Evolutionary conservation across 2,329 filamentous ascomycete species (phyloP).

Genomic region (Cadophora sp.): DNA sequence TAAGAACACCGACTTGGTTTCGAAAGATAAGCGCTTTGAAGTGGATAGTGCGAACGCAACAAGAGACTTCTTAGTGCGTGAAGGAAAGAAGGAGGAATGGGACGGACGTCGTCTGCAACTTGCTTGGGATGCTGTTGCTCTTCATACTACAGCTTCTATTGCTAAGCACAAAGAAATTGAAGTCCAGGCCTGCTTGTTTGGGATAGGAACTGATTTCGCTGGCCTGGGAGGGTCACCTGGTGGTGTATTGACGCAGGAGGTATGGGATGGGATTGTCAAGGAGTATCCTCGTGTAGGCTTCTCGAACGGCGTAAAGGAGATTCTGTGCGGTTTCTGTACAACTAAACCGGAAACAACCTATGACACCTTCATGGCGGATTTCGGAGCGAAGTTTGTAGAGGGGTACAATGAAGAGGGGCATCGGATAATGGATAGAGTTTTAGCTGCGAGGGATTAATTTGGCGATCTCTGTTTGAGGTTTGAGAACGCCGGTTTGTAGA

Average conservation of each 20-base stretch:
- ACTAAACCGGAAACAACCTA: constrained; percentile 47
- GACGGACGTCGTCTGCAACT: constrained; percentile 51
- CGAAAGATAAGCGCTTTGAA: constrained; percentile 54
- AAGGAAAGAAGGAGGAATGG: constrained; percentile 43
- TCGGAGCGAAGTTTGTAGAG: constrained; percentile 37
- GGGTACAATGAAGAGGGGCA: constrained; percentile 25
- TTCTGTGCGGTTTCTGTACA: constrained; percentile 46
- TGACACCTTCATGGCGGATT: constrained; percentile 45
- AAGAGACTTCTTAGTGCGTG: constrained; percentile 47
- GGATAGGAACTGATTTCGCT: constrained; percentile 48
- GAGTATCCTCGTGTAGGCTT: constrained; percentile 45
- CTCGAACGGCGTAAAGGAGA: constrained; percentile 42
- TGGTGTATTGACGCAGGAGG: constrained; percentile 37
- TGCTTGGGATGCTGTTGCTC: constrained; percentile 56
- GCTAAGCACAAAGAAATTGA: constrained; percentile 51
- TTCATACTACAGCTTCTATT: constrained; percentile 49
- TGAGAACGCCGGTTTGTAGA: too few species aligned
- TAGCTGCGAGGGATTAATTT: constrained; percentile 12
- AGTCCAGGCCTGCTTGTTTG: constrained; percentile 45
- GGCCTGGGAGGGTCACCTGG: constrained; percentile 42
- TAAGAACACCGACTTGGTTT: constrained; percentile 45
- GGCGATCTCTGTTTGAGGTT: too few species aligned
- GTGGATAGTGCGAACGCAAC: constrained; percentile 56
- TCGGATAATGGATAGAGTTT: constrained; percentile 9
- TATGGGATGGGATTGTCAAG: constrained; percentile 39